Percentiles rank a stretch among this genome's conserved stretches.
Evolutionary conservation across 768 basidiomycete species (phyloP).

Genomic region (Lentinus tigrinus): DNA sequence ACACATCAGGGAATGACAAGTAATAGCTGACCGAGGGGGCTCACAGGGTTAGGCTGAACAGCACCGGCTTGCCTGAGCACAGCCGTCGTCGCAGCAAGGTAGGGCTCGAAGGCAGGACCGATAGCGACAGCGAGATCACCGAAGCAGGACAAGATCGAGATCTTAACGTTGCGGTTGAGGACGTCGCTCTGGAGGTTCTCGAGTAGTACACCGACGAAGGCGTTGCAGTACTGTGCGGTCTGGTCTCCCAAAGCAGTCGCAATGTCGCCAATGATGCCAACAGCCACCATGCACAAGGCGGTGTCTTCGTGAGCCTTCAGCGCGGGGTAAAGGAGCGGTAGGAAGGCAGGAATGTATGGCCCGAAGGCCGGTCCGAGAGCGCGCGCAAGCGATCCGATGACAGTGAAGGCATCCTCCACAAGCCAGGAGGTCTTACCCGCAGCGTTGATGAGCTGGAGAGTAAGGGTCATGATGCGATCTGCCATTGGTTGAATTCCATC

Average conservation of each 20-base stretch:
- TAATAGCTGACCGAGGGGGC: conserved; percentile 25
- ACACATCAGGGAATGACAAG: too few species aligned
- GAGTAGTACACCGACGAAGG: conserved; percentile 90
- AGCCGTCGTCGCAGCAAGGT: conserved; percentile 84
- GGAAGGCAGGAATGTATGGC: conserved; percentile 82
- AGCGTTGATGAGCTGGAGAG: conserved; percentile 80
- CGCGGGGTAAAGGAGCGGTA: conserved; percentile 84
- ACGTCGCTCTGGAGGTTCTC: conserved; percentile 90
- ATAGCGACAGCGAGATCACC: conserved; percentile 96
- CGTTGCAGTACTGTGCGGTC: conserved; percentile 76
- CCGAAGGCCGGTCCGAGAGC: conserved; percentile 79
- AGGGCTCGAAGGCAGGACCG: conserved; percentile 83
- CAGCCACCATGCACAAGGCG: conserved; percentile 92
- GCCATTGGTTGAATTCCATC: conserved; percentile 83
- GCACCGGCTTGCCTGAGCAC: conserved; percentile 90
- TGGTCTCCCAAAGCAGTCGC: conserved; percentile 91
- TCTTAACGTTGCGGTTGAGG: conserved; percentile 92
- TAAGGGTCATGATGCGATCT: conserved; percentile 92
- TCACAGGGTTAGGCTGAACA: conserved; percentile 82
- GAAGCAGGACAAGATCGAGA: conserved; percentile 92
- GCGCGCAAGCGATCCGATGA: conserved; percentile 73
- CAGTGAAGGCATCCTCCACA: conserved; percentile 94
- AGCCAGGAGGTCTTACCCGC: conserved; percentile 93
- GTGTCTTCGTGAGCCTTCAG: conserved; percentile 93
- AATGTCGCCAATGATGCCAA: conserved; percentile 94